A percentile compares a stretch with the other conserved stretches of the same genome.
Evolutionary conservation across 257 asterid genomes (phyloP).

Genomic region (Echium plantagineum): DNA sequence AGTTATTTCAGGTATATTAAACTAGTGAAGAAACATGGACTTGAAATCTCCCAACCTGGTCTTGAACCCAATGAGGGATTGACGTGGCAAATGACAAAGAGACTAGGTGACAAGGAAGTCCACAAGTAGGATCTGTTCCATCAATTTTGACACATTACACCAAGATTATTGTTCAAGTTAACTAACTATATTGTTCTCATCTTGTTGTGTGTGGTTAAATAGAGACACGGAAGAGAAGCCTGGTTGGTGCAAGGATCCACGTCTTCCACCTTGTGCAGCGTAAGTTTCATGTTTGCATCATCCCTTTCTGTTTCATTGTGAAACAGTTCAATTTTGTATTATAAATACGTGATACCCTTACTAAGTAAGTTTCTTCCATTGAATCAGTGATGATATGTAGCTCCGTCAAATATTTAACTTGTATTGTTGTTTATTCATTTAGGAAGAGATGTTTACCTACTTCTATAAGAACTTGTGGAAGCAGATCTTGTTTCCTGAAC

Average conservation of each 20-base stretch:
- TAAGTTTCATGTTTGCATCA: conserved; percentile 20
- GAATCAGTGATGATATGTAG: neutral
- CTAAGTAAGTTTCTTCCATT: neutral
- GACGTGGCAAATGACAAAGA: conserved; percentile 99
- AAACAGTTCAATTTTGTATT: neutral
- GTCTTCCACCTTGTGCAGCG: conserved; percentile 99
- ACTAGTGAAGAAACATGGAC: conserved; percentile 75
- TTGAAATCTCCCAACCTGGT: conserved; percentile 98
- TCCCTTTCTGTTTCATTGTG: neutral
- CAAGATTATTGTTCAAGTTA: neutral
- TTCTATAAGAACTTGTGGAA: too few species aligned
- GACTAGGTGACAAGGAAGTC: conserved; percentile 92
- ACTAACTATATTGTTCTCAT: neutral
- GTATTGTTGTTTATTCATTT: too few species aligned
- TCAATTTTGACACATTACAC: neutral
- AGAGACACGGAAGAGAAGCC: conserved; percentile 98
- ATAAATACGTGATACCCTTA: neutral
- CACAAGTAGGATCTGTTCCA: conserved; percentile 58
- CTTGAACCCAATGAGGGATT: conserved; percentile 98
- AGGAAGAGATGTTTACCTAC: too few species aligned
- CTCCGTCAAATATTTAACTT: too few species aligned
- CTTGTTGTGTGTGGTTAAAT: conserved; percentile 15
- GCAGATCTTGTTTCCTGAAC: neutral
- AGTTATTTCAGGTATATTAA: conserved; percentile 59
- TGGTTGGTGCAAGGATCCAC: conserved; percentile 99